Conservation (phyloP, 2,329 filamentous ascomycete genomes). For the Pyrenophora graminea region DNA sequence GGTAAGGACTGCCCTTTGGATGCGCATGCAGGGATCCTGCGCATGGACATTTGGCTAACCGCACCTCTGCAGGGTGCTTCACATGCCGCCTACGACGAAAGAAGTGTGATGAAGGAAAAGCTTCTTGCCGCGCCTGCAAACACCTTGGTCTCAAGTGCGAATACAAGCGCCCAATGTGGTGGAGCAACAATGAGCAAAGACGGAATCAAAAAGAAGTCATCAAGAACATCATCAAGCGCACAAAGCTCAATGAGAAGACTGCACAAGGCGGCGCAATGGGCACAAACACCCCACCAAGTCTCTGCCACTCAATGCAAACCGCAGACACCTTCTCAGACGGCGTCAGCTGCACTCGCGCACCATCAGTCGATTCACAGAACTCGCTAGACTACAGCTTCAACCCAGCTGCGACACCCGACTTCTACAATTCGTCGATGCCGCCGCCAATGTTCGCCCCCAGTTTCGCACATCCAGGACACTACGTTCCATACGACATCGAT, state of each 20-base stretch:
- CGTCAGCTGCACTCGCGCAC: slow-evolving; percentile 69
- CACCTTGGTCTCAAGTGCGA: slow-evolving; percentile 85
- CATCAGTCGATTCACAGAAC: slow-evolving; percentile 79
- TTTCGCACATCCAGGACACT: slow-evolving; percentile 61
- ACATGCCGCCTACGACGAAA: slow-evolving; percentile 70
- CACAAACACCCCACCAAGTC: slow-evolving; percentile 71
- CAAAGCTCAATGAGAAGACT: slow-evolving; percentile 89
- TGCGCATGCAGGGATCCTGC: slow-evolving; percentile 44
- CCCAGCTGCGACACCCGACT: slow-evolving; percentile 59
- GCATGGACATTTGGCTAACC: slow-evolving; percentile 44
- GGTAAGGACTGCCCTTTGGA: slow-evolving; percentile 63
- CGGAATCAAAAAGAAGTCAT: slow-evolving; percentile 89
- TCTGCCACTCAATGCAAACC: slow-evolving; percentile 80
- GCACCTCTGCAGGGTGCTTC: slow-evolving; percentile 61
- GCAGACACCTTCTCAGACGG: slow-evolving; percentile 79
- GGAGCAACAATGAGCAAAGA: slow-evolving; percentile 88
- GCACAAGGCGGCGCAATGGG: slow-evolving; percentile 56
- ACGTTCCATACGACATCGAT: slow-evolving; percentile 87
- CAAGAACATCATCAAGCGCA: slow-evolving; percentile 96
- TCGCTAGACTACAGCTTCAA: slow-evolving; percentile 69
- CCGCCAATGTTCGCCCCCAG: slow-evolving; percentile 50
- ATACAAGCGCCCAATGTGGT: slow-evolving; percentile 97
- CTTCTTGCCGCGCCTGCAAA: slow-evolving; percentile 66
- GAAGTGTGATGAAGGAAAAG: slow-evolving; percentile 71
- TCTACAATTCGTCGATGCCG: slow-evolving; percentile 66